phyloP scores from a whole-genome alignment of 2,329 filamentous ascomycete species.

The Aotearoamyces nothofagi region DNA sequence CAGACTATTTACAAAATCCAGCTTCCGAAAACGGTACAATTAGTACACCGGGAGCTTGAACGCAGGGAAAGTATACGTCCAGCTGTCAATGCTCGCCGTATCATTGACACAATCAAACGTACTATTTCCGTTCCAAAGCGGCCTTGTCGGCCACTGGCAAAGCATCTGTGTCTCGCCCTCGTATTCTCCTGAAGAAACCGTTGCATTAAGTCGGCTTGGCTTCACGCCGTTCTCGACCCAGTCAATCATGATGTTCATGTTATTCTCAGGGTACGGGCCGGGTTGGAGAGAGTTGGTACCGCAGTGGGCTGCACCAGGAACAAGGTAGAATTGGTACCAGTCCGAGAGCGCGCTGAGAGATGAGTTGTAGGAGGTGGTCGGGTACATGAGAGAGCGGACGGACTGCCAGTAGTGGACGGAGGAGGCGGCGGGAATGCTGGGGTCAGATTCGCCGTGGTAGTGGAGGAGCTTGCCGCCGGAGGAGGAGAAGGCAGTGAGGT shows the following conservation, averaged over 20 bases:
- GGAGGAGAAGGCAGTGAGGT: conserved; percentile 32
- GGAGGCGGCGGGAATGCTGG: conserved; percentile 29
- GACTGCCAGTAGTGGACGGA: conserved; percentile 33
- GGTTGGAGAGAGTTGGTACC: conserved; percentile 28
- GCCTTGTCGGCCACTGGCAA: conserved; percentile 25
- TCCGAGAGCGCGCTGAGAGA: conserved; percentile 27
- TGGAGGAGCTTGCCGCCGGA: conserved; percentile 40
- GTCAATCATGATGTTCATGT: conserved; percentile 56
- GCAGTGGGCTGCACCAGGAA: conserved; percentile 38
- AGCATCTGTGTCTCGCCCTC: conserved; percentile 21
- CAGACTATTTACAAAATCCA: too few species aligned
- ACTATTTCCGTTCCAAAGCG: conserved; percentile 15
- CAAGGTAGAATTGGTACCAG: conserved; percentile 32
- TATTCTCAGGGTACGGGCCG: conserved; percentile 34
- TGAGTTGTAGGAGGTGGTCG: conserved; percentile 22
- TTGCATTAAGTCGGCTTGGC: conserved; percentile 24
- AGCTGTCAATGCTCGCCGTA: conserved; percentile 15
- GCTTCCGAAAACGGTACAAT: not conserved
- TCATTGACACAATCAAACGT: conserved; percentile 15
- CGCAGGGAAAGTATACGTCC: conserved; percentile 14
- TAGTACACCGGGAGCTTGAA: conserved; percentile 11
- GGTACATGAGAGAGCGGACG: conserved; percentile 33
- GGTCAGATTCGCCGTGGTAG: conserved; percentile 37
- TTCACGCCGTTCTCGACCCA: conserved; percentile 42
- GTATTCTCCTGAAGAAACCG: conserved; percentile 17